Evolutionary conservation across 805 yeast genomes (phyloP).

Genomic region (Saccharomycopsis olivae): DNA sequence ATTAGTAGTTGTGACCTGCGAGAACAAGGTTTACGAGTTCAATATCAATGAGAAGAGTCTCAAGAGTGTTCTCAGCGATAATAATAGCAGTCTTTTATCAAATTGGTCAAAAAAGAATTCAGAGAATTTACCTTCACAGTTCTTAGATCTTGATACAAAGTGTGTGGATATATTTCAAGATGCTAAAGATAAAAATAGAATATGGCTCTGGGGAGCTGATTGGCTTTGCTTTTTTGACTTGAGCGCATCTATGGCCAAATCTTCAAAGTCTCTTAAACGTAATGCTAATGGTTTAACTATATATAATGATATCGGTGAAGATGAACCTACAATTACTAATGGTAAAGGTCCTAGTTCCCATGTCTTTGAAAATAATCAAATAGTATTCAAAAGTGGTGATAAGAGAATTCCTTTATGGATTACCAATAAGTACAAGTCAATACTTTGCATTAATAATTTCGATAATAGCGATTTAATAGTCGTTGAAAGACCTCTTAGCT

Average conservation of each 20-base stretch:
- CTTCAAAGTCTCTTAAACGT: slow-evolving; percentile 26
- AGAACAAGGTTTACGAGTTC: slow-evolving; percentile 67
- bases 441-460: slow-evolving; percentile 50
- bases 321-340: slow-evolving; percentile 19
- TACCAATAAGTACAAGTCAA: slow-evolving; percentile 64
- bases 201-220: slow-evolving; percentile 83
- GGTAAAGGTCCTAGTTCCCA: slow-evolving; percentile 17
- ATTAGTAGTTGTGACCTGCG: slow-evolving; percentile 58
- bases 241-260: slow-evolving; percentile 6
- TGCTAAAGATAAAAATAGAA: slow-evolving; percentile 28
- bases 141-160: slow-evolving; percentile 47
- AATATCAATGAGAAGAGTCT: slow-evolving; percentile 22
- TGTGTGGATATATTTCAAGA: slow-evolving; percentile 63
- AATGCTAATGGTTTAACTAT: slow-evolving; percentile 33
- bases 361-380: slow-evolving; percentile 7
- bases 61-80: slow-evolving; percentile 14
- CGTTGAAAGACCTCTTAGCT: slow-evolving; percentile 63
- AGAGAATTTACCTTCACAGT: slow-evolving; percentile 61
- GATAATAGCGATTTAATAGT: slow-evolving; percentile 51
- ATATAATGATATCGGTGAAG: slow-evolving; percentile 28
- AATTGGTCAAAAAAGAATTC: slow-evolving; percentile 74
- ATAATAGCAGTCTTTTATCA: slow-evolving; percentile 33
- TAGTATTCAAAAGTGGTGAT: not conserved
- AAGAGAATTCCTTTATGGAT: slow-evolving; percentile 47
- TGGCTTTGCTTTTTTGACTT: slow-evolving; percentile 61